Base-by-base conservation (phyloP, 208 protist genomes). In the Endotrypanum monterogeii region DNA sequence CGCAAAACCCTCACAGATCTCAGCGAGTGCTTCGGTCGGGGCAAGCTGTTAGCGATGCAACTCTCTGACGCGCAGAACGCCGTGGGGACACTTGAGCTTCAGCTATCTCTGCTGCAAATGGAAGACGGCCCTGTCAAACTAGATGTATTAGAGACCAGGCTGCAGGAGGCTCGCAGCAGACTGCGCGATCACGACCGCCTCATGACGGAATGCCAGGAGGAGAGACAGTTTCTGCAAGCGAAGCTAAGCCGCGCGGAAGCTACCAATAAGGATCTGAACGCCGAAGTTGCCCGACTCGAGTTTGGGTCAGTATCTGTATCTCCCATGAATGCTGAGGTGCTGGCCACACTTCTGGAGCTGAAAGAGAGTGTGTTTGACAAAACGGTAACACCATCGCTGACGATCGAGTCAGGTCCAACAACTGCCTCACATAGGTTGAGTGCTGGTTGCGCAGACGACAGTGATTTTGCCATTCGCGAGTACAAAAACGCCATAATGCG, bases 291-390 rank as follows among this genome's bases (percentile, higher is more conserved):
- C 16, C 86, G 89, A 20, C 73, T 94, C 23, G 90, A 95, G 79
- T 86, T 88, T 41, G 81, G 83, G 41, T 65, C 62, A 44, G 66
- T 76, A n/a, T 76, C 71, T 7, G 71, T 78, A 61, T 74, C 82
- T 7, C 71, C 80, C 8, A 73, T 93, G 16, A 83, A 89, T 41
- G 85, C 87, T 39, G 79, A 86, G 41, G 50, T 89, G 4, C 56
- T 94, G 1, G 75, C 84, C 28, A 84, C 76, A 8, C 87, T 95
- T 54, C 70, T 86, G 35, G 79, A 91, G 39, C 77, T 95, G n/a
- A 85, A 90, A 57, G 93, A 95, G 32, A 89, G 86, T 11, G 89
- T 97, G 35, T 92, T 94, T 54, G 75, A 89, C n/a, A 91, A 85
- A 66, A 66, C 80, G 9, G 88, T 89, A 56, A 71, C 85, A 16